These are phyloP conservation scores for Stachybotrys echinatus DNA, from an alignment of 2,329 filamentous ascomycete species.

Conservation along the genomic window DNA sequence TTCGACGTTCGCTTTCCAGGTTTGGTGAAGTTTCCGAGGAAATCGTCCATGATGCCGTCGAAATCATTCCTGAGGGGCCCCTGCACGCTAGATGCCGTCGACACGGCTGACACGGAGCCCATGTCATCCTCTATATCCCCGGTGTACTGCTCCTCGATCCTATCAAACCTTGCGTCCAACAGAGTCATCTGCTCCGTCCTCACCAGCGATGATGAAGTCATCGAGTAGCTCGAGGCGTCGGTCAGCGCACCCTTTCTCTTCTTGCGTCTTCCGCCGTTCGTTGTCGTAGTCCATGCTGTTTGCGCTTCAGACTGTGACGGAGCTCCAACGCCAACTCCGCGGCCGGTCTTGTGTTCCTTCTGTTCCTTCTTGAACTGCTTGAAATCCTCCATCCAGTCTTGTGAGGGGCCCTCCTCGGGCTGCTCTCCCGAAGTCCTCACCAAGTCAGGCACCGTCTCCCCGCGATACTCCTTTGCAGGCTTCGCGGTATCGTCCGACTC, in stretches of 20 bases:
- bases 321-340: conserved; percentile 25
- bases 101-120: conserved; percentile 55
- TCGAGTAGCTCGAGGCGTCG: conserved; percentile 80
- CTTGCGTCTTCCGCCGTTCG: conserved; percentile 77
- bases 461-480: conserved; percentile 55
- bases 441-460: conserved; percentile 42
- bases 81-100: conserved; percentile 60
- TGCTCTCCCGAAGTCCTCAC: conserved; percentile 38
- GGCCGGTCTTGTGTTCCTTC: conserved; percentile 34
- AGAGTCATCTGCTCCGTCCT: conserved; percentile 83
- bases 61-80: conserved; percentile 74
- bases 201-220: conserved; percentile 83
- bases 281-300: conserved; percentile 69
- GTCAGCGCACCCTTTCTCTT: conserved; percentile 94
- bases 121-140: conserved; percentile 44
- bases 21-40: conserved; percentile 69
- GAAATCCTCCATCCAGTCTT: conserved; percentile 89
- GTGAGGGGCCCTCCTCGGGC: conserved; percentile 58
- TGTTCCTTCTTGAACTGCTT: conserved; percentile 88
- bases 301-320: conserved; percentile 57
- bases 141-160: conserved; percentile 73
- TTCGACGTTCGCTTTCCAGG: conserved; percentile 70
- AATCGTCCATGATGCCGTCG: conserved; percentile 87
- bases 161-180: conserved; percentile 87
- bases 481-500: conserved; percentile 91